Conservation (phyloP, 805 yeast species). For the Zygotorulaspora danielsina region DNA sequence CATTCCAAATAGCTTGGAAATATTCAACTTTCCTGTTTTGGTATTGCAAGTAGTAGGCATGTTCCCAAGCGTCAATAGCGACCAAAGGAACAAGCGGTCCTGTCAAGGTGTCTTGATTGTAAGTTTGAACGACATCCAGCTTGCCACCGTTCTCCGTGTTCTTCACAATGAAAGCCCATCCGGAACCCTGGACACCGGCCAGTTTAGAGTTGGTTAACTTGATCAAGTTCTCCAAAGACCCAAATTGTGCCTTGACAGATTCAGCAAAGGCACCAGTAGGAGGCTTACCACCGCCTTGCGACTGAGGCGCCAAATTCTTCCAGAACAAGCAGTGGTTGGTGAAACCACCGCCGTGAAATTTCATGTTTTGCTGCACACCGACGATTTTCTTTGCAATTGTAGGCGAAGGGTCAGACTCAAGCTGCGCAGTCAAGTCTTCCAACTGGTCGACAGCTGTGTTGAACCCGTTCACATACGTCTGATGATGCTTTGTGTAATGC, state of each 20-base stretch:
- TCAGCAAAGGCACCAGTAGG: slow-evolving; percentile 53
- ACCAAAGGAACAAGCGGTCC: slow-evolving; percentile 68
- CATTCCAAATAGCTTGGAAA: slow-evolving; percentile 92
- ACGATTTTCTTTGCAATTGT: slow-evolving; percentile 34
- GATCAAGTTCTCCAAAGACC: slow-evolving; percentile 66
- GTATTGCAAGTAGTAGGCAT: slow-evolving; percentile 91
- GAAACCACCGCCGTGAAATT: slow-evolving; percentile 91
- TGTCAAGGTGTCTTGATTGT: slow-evolving; percentile 82
- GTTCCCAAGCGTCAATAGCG: slow-evolving; percentile 96
- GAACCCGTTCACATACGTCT: slow-evolving; percentile 83
- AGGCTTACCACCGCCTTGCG: slow-evolving; percentile 68
- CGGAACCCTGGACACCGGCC: slow-evolving; percentile 91
- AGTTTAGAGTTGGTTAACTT: slow-evolving; percentile 59
- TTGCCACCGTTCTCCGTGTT: slow-evolving; percentile 64
- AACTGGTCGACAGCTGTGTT: slow-evolving; percentile 74
- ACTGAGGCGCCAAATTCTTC: slow-evolving; percentile 77
- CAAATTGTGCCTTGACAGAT: slow-evolving; percentile 61
- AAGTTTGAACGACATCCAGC: slow-evolving; percentile 73
- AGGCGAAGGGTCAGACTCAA: slow-evolving; percentile 52
- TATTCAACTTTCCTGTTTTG: slow-evolving; percentile 87
- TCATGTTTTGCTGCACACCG: slow-evolving; percentile 66
- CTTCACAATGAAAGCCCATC: slow-evolving; percentile 91
- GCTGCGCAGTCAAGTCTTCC: slow-evolving; percentile 55
- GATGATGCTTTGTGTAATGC: slow-evolving; percentile 89
- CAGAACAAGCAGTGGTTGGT: slow-evolving; percentile 83